Conservation (phyloP, 257 asterid genomes). For the Voacanga thouarsii region DNA sequence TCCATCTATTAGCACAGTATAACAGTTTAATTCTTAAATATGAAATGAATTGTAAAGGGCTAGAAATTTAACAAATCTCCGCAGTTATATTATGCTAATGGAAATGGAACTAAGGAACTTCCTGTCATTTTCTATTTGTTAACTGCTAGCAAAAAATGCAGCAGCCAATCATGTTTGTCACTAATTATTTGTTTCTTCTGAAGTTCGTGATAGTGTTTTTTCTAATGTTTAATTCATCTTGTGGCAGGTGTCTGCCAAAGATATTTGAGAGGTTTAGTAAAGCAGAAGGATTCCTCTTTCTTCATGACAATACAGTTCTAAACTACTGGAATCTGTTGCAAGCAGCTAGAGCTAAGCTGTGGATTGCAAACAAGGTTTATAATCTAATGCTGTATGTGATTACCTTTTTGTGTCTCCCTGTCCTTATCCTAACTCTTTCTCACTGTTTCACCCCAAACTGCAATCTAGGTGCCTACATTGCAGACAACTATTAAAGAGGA, state of each 20-base stretch:
- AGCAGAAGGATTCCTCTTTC: constrained; percentile 82
- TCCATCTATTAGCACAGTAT: too few species aligned
- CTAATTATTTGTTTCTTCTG: neutral
- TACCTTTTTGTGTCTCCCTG: neutral
- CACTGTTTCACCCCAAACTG: neutral
- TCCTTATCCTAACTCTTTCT: neutral
- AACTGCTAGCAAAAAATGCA: neutral
- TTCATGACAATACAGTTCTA: constrained; percentile 69
- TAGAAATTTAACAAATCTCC: too few species aligned
- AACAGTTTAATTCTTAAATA: too few species aligned
- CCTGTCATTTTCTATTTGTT: neutral
- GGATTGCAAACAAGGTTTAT: constrained; percentile 84
- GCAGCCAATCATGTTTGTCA: too few species aligned
- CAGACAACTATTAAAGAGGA: constrained; percentile 35
- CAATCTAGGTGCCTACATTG: constrained; percentile 6
- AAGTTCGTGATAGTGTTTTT: neutral
- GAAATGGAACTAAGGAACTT: neutral
- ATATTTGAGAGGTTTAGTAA: constrained; percentile 54
- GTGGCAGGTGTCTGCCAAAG: constrained; percentile 63
- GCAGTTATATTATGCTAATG: neutral
- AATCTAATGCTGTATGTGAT: neutral
- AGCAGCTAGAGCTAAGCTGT: constrained; percentile 74
- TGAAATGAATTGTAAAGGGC: too few species aligned
- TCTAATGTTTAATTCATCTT: constrained; percentile 3
- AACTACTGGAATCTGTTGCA: constrained; percentile 90